Evolutionary conservation across 305 asterid genomes (phyloP).

Genomic region (Striga hermonthica): DNA sequence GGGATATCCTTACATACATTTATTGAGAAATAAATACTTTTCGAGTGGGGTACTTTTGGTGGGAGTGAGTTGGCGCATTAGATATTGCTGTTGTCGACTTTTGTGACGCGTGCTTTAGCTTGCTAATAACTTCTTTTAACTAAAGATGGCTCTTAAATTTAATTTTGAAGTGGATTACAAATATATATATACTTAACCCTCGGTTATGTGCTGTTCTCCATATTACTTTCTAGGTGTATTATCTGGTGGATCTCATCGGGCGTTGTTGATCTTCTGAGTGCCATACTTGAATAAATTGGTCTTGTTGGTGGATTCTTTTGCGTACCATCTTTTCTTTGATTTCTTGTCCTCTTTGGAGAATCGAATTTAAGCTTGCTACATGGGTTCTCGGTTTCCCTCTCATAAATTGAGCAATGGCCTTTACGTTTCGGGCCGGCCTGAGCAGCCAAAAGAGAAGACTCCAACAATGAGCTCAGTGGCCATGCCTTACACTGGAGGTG

Average conservation of each 20-base stretch:
- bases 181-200: slow-evolving; percentile 10
- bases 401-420: slow-evolving; percentile 21
- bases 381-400: slow-evolving; percentile 85
- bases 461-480: slow-evolving; percentile 73
- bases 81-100: not conserved
- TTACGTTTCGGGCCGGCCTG: no score
- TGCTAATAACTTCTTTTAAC: slow-evolving; percentile 6
- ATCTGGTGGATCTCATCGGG: not conserved
- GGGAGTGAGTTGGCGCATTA: slow-evolving; percentile 11
- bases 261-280: slow-evolving; percentile 10
- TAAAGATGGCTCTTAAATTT: slow-evolving; percentile 12
- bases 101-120: slow-evolving; percentile 1
- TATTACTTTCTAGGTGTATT: slow-evolving; percentile 35
- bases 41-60: slow-evolving; percentile 24
- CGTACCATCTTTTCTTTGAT: slow-evolving; percentile 19
- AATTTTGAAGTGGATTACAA: not conserved
- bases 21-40: slow-evolving; percentile 16
- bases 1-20: not conserved
- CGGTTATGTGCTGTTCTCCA: not conserved
- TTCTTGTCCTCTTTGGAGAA: slow-evolving; percentile 34
- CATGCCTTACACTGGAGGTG: slow-evolving; percentile 85
- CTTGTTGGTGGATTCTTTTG: slow-evolving; percentile 9
- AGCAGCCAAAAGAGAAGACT: slow-evolving; percentile 40
- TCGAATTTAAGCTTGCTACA: slow-evolving; percentile 27
- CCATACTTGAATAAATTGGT: not conserved